Base-by-base conservation (phyloP, 2,329 filamentous ascomycete genomes). In the Pyricularia grisea region DNA sequence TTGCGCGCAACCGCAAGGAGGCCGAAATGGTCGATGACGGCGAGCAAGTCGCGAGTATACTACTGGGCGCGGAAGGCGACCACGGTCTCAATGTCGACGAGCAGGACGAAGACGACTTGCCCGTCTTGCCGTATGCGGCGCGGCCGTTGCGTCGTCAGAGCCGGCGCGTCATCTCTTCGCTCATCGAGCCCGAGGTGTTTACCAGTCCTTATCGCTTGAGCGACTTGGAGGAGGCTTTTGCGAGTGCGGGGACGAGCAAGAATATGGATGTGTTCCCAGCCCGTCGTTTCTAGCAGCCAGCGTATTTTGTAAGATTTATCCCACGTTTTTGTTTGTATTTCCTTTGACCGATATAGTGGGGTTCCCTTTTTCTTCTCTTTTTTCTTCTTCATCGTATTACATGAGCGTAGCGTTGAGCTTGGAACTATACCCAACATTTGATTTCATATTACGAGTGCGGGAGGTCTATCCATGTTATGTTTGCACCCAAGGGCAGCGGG, bases 1-100 rank as follows among this genome's bases (percentile, higher is more conserved):
- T 68, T 28, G 36, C 31, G 60, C 67, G 67, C 60, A 50, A 68
- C 60, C 67, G 67, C 58, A 23, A 60, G 55, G 67, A 67, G 36
- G 65, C 33, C 2, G 65, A 50, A 2, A 9, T 23, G n/a, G 28
- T 30, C 9, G 66, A 67, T 27, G 66, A 68, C 58, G 67, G 61
- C 14, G 67, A 68, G 7, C 14, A 63, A 30, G 50, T 30, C 42
- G 28, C 25, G 42, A 23, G 11, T 23, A 42, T 30, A 25, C 36
- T 50, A 2, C 42, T 31, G 27, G 3, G 14, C 20, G 25, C 28
- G 25, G 12, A 63, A 14, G 30, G 27, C 31, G 36, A 55, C 25
- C 55, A 28, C 23, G 61, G 36, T 28, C n/a, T 33, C 23, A 50
- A 67, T 20, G 14, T 20, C 10, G 67, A 64, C n/a, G 31, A 20